These are phyloP conservation scores for Picocystis sp. DNA, from an alignment of 163 green algal species.

Conservation along the genomic window DNA sequence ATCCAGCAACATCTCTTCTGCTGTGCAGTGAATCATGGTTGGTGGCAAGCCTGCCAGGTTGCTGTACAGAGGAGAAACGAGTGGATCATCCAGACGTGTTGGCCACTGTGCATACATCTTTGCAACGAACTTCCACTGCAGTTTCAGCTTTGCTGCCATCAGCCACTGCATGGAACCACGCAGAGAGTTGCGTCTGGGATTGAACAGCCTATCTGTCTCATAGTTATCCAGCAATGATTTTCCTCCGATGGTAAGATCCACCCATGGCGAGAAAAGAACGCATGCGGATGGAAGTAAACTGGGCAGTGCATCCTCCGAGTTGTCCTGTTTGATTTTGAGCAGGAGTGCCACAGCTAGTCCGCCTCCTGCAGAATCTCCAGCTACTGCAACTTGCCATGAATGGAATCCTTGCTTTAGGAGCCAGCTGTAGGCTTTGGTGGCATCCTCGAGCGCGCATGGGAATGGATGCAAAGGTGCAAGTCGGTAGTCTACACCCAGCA, in stretches of 20 bases:
- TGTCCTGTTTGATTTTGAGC: not conserved
- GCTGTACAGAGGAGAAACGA: too few species aligned
- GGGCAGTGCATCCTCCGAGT: not conserved
- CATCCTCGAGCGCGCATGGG: not conserved
- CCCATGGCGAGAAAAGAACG: conserved; percentile 6
- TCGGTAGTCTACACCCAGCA: conserved; percentile 3
- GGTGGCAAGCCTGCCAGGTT: too few species aligned
- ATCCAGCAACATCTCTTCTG: too few species aligned
- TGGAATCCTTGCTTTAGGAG: not conserved
- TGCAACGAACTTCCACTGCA: too few species aligned
- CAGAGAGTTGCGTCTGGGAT: too few species aligned
- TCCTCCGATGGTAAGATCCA: conserved; percentile 1
- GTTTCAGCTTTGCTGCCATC: too few species aligned
- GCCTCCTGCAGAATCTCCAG: conserved; percentile 1
- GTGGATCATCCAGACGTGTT: too few species aligned
- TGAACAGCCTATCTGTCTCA: conserved; percentile 1
- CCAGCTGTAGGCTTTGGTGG: not conserved
- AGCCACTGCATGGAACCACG: too few species aligned
- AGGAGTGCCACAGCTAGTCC: not conserved
- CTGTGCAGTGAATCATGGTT: too few species aligned
- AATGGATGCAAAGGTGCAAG: conserved; percentile 1
- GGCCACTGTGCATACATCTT: too few species aligned
- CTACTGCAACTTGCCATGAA: not conserved
- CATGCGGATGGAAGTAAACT: not conserved
- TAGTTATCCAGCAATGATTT: not conserved